Conservation (phyloP, 106 monocot species). For the Narthecium ossifragum region DNA sequence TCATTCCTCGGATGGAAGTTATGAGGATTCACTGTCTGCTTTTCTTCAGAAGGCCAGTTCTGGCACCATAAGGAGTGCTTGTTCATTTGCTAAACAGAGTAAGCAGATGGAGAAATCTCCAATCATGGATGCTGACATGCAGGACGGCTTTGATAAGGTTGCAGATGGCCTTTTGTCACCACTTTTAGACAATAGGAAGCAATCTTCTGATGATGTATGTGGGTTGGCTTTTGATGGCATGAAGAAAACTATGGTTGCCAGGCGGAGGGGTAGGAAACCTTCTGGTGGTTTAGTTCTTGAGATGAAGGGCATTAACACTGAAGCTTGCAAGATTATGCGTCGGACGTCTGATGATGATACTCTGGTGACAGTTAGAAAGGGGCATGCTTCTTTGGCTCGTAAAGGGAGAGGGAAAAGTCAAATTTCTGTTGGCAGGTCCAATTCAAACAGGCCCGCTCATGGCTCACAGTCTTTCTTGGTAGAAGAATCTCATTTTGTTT, state of each 20-base stretch:
- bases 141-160: neutral
- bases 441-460: too few relatives aligned
- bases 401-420: conserved; percentile 6
- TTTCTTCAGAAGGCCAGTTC: conserved; percentile 30
- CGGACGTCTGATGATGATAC: conserved; percentile 5
- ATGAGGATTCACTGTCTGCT: conserved; percentile 34
- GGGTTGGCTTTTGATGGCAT: conserved; percentile 3
- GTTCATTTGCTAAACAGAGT: conserved; percentile 14
- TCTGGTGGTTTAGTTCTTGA: conserved; percentile 1
- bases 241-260: neutral
- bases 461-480: neutral
- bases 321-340: neutral
- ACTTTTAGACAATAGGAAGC: neutral
- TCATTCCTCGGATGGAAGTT: conserved; percentile 18
- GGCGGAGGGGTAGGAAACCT: conserved; percentile 16
- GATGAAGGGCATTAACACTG: neutral
- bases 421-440: neutral
- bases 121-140: conserved; percentile 1
- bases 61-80: neutral
- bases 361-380: conserved; percentile 10
- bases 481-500: conserved; percentile 7
- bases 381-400: neutral
- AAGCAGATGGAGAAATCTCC: conserved; percentile 5
- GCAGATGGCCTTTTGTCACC: neutral
- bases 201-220: neutral